Percentiles rank a stretch among this genome's conserved stretches.
Conservation (phyloP, 1,284 basidiomycete genomes). For the Pisolithus thermaeus region DNA sequence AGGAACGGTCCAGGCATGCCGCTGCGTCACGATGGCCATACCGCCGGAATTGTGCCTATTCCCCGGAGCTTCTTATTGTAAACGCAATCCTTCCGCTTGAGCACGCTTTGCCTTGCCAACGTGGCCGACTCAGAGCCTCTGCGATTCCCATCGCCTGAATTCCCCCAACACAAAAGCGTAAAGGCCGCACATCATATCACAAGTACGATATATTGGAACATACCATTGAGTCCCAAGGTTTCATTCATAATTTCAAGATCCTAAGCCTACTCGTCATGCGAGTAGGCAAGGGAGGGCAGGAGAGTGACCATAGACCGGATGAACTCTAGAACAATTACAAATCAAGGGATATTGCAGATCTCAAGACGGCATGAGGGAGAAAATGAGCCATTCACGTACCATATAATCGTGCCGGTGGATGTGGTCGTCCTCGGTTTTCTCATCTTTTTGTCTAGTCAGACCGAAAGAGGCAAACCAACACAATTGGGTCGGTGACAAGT, state of each 20-base stretch:
- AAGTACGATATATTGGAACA: neutral
- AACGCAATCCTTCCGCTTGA: neutral
- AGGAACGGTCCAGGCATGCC: constrained; percentile 1
- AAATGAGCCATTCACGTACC: neutral
- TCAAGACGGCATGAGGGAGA: neutral
- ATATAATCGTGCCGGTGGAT: neutral
- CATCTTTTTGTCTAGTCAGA: constrained; percentile 14
- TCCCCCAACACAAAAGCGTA: constrained; percentile 16
- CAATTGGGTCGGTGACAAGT: constrained; percentile 20
- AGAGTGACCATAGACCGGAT: no score
- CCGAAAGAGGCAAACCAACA: constrained; percentile 1
- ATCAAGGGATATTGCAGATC: neutral
- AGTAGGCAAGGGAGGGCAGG: neutral
- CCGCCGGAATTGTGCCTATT: constrained; percentile 2
- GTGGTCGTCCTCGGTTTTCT: neutral
- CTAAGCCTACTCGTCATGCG: neutral
- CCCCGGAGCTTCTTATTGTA: constrained; percentile 14
- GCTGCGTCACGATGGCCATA: constrained; percentile 3
- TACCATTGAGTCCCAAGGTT: neutral
- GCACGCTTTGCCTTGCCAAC: neutral
- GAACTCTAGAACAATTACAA: neutral
- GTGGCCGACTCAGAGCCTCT: neutral
- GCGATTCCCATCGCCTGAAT: no score
- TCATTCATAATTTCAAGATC: neutral
- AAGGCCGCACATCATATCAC: no score